A percentile compares a stretch with the other conserved stretches of the same genome.
Evolutionary conservation across 2,329 filamentous ascomycete genomes (phyloP).

Genomic region (Ophiostoma ulmi): DNA sequence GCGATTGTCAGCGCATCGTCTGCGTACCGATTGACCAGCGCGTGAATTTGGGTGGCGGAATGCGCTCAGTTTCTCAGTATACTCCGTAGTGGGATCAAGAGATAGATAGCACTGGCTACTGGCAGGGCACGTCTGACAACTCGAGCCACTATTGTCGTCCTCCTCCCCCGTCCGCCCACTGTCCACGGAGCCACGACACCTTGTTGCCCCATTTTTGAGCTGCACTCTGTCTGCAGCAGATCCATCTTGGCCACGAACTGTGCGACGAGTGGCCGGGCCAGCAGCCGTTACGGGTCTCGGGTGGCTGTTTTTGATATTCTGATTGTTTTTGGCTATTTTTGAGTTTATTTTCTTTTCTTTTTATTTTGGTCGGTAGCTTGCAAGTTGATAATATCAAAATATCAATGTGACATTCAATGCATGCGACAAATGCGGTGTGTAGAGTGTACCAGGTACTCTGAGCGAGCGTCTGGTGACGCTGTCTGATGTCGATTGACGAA

Average conservation of each 20-base stretch:
- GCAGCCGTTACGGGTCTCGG: slow-evolving; percentile 6
- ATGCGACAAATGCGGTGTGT: background rate
- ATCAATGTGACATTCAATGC: background rate
- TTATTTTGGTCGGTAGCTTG: background rate
- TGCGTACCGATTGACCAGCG: background rate
- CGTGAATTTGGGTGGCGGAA: background rate
- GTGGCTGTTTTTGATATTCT: background rate
- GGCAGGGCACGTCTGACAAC: background rate
- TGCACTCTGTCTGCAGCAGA: background rate
- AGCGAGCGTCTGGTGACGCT: background rate
- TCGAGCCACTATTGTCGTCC: too few species aligned
- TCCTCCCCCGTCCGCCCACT: background rate
- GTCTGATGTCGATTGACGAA: background rate
- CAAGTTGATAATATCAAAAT: background rate
- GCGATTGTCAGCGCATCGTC: background rate
- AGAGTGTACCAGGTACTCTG: background rate
- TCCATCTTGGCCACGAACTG: slow-evolving; percentile 8
- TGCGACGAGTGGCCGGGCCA: slow-evolving; percentile 2
- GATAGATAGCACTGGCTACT: background rate
- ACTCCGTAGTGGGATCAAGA: too few species aligned
- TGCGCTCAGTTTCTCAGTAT: too few species aligned
- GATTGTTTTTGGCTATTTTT: background rate
- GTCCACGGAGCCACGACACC: slow-evolving; percentile 5
- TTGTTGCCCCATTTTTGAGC: slow-evolving; percentile 7
- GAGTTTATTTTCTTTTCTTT: background rate